phyloP scores from a whole-genome alignment of 495 filamentous ascomycete genomes.

The Aspergillus homomorphus region DNA sequence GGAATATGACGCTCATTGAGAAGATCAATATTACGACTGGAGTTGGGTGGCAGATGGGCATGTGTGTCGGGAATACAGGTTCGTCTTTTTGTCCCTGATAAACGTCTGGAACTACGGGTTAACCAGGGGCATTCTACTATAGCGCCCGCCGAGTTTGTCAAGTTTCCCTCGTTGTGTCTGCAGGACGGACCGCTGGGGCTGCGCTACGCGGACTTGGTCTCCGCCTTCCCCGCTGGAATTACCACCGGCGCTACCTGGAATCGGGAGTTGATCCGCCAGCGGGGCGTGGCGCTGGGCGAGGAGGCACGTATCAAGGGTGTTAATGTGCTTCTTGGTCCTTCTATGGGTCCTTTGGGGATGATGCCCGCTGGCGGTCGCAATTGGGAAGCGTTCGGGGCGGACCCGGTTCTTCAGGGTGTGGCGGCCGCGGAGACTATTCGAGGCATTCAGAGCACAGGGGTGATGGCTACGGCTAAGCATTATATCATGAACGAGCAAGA shows the following conservation, averaged over 20 bases:
- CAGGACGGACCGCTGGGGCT: slow-evolving; percentile 89
- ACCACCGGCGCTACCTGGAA: slow-evolving; percentile 90
- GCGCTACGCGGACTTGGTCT: slow-evolving; percentile 70
- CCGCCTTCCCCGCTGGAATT: slow-evolving; percentile 79
- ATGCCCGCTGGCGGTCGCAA: slow-evolving; percentile 85
- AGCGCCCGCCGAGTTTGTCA: slow-evolving; percentile 63
- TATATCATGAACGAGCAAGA: slow-evolving; percentile 84
- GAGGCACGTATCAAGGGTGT: slow-evolving; percentile 72
- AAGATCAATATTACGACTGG: slow-evolving; percentile 96
- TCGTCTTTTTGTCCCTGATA: no score
- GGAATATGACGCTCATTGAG: slow-evolving; percentile 79
- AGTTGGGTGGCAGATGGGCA: slow-evolving; percentile 84
- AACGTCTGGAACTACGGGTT: neutral
- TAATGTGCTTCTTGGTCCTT: slow-evolving; percentile 72
- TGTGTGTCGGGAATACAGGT: slow-evolving; percentile 87
- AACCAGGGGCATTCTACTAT: neutral
- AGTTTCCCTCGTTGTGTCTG: slow-evolving; percentile 81
- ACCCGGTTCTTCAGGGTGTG: slow-evolving; percentile 71
- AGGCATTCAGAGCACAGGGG: slow-evolving; percentile 75
- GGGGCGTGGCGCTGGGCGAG: slow-evolving; percentile 62
- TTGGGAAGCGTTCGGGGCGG: slow-evolving; percentile 83
- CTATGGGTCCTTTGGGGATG: slow-evolving; percentile 74
- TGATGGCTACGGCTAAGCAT: slow-evolving; percentile 85
- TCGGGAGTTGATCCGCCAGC: slow-evolving; percentile 68
- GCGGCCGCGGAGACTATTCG: slow-evolving; percentile 65